Conservation (phyloP, 129 eudicot species). For the Lactuca saligna region DNA sequence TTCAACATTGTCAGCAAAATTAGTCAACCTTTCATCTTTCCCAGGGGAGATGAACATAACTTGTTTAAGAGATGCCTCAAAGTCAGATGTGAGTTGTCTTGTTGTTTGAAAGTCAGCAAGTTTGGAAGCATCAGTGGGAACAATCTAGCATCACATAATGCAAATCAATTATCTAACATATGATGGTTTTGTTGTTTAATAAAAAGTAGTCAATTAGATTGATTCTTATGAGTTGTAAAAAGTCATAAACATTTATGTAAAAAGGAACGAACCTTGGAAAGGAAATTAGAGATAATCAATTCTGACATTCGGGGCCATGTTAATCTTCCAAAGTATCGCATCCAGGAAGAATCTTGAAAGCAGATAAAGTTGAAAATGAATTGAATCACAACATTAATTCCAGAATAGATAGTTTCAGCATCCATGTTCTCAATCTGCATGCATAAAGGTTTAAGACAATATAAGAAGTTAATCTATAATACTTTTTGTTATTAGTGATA, state of each 20-base stretch:
- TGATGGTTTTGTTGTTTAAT: background rate
- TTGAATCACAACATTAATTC: slow-evolving; percentile 48
- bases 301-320: slow-evolving; percentile 99
- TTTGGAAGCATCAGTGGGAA: slow-evolving; percentile 94
- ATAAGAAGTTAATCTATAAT: background rate
- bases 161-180: slow-evolving; percentile 1
- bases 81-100: slow-evolving; percentile 62
- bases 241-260: slow-evolving; percentile 9
- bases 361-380: slow-evolving; percentile 60
- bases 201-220: background rate
- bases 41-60: slow-evolving; percentile 62
- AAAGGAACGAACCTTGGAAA: slow-evolving; percentile 67
- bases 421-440: slow-evolving; percentile 55
- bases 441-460: slow-evolving; percentile 13
- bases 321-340: slow-evolving; percentile 79
- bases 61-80: slow-evolving; percentile 69
- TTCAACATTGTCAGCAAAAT: slow-evolving; percentile 90
- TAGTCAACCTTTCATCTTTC: slow-evolving; percentile 69
- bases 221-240: background rate
- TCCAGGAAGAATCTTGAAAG: slow-evolving; percentile 73
- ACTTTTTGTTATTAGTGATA: background rate
- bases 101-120: slow-evolving; percentile 85
- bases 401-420: slow-evolving; percentile 67
- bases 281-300: slow-evolving; percentile 76
- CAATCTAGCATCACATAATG: slow-evolving; percentile 48